Evolutionary conservation across 495 filamentous ascomycete species (phyloP).

Genomic region (Penicillium mononematosum): DNA sequence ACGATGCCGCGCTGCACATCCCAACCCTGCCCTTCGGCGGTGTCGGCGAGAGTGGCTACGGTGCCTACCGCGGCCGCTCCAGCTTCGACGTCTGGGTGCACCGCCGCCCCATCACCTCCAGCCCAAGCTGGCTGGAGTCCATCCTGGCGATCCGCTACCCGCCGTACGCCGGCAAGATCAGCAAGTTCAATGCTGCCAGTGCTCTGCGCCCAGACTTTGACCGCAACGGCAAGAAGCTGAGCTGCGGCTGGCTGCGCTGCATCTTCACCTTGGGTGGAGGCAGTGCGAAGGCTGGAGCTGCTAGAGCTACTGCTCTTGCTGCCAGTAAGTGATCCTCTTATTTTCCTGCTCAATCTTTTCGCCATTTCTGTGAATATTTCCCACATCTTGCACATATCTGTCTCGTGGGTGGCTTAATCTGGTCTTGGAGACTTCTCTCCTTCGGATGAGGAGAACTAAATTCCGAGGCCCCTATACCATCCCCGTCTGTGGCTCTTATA

Average conservation of each 20-base stretch:
- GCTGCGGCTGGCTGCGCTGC: slow-evolving; percentile 45
- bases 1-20: slow-evolving; percentile 83
- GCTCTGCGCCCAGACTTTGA: slow-evolving; percentile 75
- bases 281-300: slow-evolving; percentile 39
- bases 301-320: slow-evolving; percentile 43
- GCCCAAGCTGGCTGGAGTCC: slow-evolving; percentile 77
- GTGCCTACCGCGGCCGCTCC: slow-evolving; percentile 78
- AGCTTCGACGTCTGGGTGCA: slow-evolving; percentile 86
- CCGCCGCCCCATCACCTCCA: slow-evolving; percentile 69
- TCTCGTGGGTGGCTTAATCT: not conserved
- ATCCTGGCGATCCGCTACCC: slow-evolving; percentile 77
- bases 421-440: not conserved
- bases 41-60: slow-evolving; percentile 80
- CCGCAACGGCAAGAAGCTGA: slow-evolving; percentile 63
- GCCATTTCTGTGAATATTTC: slow-evolving; percentile 8
- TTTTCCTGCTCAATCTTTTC: slow-evolving; percentile 1
- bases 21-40: slow-evolving; percentile 84
- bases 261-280: slow-evolving; percentile 49
- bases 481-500: slow-evolving; percentile 1
- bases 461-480: not conserved
- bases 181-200: slow-evolving; percentile 56
- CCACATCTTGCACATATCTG: slow-evolving; percentile 9
- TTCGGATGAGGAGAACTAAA: not conserved
- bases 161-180: slow-evolving; percentile 66
- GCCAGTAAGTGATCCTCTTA: slow-evolving; percentile 43